Evolutionary conservation across 768 basidiomycete genomes (phyloP).

Genomic region (Boletus fagicola): DNA sequence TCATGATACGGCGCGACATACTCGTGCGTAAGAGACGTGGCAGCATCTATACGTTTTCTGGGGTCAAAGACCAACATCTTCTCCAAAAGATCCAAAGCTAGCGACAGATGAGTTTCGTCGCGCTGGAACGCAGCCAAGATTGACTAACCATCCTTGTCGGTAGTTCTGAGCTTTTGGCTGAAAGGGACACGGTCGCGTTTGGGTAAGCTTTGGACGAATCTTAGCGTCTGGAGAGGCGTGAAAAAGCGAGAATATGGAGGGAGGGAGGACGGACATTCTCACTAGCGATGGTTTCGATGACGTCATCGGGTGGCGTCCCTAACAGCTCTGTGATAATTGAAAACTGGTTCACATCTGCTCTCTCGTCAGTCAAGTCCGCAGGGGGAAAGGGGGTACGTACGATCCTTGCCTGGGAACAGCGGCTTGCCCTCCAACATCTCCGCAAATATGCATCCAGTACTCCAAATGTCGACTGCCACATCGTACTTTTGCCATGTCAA

Average conservation of each 20-base stretch:
- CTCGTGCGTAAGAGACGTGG: constrained; percentile 84
- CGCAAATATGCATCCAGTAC: constrained; percentile 98
- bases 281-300: constrained; percentile 97
- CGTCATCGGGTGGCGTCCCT: constrained; percentile 99
- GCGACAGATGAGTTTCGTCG: constrained; percentile 4
- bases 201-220: constrained; percentile 97
- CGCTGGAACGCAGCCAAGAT: not conserved
- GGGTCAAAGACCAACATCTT: constrained; percentile 99
- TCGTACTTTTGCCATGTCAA: constrained; percentile 99
- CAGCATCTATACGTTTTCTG: constrained; percentile 92
- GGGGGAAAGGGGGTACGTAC: constrained; percentile 51
- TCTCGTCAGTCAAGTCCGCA: not conserved
- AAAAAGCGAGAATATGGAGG: constrained; percentile 5
- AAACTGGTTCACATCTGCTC: constrained; percentile 95
- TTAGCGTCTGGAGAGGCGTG: constrained; percentile 69
- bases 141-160: constrained; percentile 76
- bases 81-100: constrained; percentile 93
- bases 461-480: constrained; percentile 99
- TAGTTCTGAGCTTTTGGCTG: constrained; percentile 85
- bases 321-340: constrained; percentile 98
- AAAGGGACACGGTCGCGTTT: constrained; percentile 96
- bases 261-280: constrained; percentile 72
- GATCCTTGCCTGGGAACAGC: constrained; percentile 98
- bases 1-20: constrained; percentile 99
- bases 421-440: constrained; percentile 99